Evolutionary conservation across 2,329 filamentous ascomycete species (phyloP).

Genomic region (Sarocladium strictum): DNA sequence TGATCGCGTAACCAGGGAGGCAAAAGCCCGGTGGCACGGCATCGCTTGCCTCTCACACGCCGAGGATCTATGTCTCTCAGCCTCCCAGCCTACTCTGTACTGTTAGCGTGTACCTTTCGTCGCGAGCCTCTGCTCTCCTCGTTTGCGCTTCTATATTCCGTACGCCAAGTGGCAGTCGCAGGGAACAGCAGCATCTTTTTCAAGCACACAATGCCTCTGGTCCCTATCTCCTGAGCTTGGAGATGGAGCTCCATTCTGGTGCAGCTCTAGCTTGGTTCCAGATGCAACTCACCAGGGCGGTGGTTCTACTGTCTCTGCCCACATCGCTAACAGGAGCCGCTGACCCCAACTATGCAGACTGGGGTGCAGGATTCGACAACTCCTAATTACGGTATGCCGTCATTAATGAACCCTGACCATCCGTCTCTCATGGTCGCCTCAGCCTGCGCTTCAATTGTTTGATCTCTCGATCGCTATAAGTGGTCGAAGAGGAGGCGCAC

Average conservation of each 20-base stretch:
- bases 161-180: no score
- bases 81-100: no score
- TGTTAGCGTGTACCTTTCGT: no score
- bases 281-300: neutral
- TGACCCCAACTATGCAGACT: neutral
- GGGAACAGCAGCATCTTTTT: no score
- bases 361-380: conserved; percentile 5
- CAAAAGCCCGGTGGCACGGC: neutral
- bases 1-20: neutral
- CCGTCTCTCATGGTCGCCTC: neutral
- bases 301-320: neutral
- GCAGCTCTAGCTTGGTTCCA: conserved; percentile 1
- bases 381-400: conserved; percentile 7
- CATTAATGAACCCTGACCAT: neutral
- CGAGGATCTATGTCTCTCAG: neutral
- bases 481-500: neutral
- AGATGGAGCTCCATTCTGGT: neutral
- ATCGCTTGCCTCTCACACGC: neutral
- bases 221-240: neutral
- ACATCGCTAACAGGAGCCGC: neutral
- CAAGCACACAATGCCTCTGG: no score
- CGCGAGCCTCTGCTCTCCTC: no score
- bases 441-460: neutral
- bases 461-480: neutral
- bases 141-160: no score